Conservation (phyloP, 331 rosid genomes). For the Dryas integrifolia region DNA sequence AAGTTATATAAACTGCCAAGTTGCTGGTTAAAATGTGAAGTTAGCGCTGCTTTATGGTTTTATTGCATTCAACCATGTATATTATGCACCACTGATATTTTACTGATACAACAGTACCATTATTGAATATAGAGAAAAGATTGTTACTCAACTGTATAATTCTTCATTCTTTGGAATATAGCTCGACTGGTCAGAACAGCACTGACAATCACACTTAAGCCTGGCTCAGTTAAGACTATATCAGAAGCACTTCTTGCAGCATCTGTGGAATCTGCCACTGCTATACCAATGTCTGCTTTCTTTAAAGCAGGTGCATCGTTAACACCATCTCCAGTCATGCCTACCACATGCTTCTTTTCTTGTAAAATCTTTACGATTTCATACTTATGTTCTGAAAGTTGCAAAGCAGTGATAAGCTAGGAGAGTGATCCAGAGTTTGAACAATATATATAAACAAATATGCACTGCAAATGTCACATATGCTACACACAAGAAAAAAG, state of each 20-base stretch:
- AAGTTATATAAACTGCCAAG: too few species aligned
- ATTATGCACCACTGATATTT: too few species aligned
- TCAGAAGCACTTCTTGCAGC: constrained; percentile 82
- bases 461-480: too few species aligned
- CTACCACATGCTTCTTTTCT: constrained; percentile 64
- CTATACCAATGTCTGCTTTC: constrained; percentile 78
- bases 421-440: constrained; percentile 1
- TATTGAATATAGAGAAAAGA: constrained; percentile 13
- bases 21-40: too few species aligned
- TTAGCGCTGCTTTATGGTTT: too few species aligned
- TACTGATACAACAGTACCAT: background rate
- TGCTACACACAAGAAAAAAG: background rate
- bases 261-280: constrained; percentile 76
- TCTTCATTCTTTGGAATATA: constrained; percentile 89
- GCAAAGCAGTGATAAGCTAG: constrained; percentile 11
- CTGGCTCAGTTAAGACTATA: constrained; percentile 73
- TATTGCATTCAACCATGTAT: too few species aligned
- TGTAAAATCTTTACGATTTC: constrained; percentile 69
- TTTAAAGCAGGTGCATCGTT: constrained; percentile 80
- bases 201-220: constrained; percentile 70
- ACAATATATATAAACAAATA: background rate
- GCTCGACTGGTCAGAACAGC: constrained; percentile 86
- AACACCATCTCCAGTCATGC: constrained; percentile 84
- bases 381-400: constrained; percentile 60
- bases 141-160: constrained; percentile 63